Evolutionary conservation across 768 basidiomycete genomes (phyloP), one percentile per base, ranked within the genome.

Genomic region (Russula olivacea): DNA sequence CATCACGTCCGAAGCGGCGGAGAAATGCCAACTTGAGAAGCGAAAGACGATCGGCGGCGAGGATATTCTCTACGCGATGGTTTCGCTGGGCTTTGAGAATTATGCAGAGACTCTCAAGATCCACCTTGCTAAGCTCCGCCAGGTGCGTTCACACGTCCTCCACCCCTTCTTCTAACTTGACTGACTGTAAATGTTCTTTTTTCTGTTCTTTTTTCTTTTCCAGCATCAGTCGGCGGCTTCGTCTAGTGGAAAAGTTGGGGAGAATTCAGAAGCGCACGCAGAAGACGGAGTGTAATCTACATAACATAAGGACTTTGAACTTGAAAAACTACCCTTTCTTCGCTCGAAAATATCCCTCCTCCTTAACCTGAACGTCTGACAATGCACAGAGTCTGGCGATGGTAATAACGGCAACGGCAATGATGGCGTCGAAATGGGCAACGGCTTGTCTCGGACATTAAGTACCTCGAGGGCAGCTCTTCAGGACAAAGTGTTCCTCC

Each of bases 21-120:
- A 98, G 75, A 93, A 93, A 71, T 95, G 93, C 68, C 83, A 89
- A 72, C 79, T 89, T 68, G 95, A 98, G 78, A 98, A 98, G 76
- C 83, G 96, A 65, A 98, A 98, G 79, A 98, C 96, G 62, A 94
- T 98, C 49, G 94, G 93, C 14, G 96, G 96, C 28, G 95, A 98
- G 79, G 96, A 98, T 74, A 95, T 98, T 51, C 75, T 98, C 61
- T 89, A 92, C 68, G 94, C 94, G n/a, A 94, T 98, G 92, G 77
- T 82, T 40, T 82, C 87, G 41, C 81, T 98, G 23, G 96, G 96
- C 25, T 97, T 97, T 69, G 95, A 97, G 68, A 90, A 96, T 70
- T 97, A 98, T 70, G 89, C 88, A 53, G 91, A 94, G 77, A 89
- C 90, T 40, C 77, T 97, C 61, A 93, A 91, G 76, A 91, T 98